A percentile compares a stretch with the other conserved stretches of the same genome.
Conservation (phyloP, 73 alveolate genomes). For the Paramecium octaurelia region DNA sequence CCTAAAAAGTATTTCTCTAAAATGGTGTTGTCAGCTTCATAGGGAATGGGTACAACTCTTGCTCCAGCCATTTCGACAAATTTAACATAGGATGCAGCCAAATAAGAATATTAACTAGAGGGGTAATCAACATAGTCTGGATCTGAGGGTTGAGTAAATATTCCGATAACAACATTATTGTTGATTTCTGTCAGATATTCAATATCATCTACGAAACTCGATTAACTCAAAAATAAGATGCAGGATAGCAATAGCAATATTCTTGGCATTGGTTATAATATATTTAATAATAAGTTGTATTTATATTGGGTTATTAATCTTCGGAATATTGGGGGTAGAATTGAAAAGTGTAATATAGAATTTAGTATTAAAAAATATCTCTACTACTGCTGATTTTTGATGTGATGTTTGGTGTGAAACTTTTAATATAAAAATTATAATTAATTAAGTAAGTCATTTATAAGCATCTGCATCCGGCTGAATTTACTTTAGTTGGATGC, state of each 20-base stretch:
- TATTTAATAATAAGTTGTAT: neutral
- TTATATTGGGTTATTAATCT: neutral
- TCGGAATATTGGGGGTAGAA: neutral
- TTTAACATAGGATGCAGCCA: slow-evolving; percentile 69
- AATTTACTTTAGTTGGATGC: neutral
- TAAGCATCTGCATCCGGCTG: neutral
- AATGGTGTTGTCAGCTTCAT: slow-evolving; percentile 22
- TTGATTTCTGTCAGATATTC: neutral
- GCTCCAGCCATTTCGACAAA: slow-evolving; percentile 73
- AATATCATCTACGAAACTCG: neutral
- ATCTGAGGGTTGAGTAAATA: slow-evolving; percentile 45
- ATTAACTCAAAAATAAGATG: neutral
- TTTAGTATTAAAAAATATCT: neutral
- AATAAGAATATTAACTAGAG: slow-evolving; percentile 53
- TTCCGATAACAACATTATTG: slow-evolving; percentile 32
- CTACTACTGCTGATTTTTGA: neutral
- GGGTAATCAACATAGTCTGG: slow-evolving; percentile 45
- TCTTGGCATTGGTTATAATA: neutral
- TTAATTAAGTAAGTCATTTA: neutral
- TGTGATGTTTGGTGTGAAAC: neutral
- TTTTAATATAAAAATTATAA: neutral
- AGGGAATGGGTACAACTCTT: slow-evolving; percentile 71
- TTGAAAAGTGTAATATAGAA: neutral
- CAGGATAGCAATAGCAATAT: neutral
- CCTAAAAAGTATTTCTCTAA: slow-evolving; percentile 31